Percentiles rank a stretch among this genome's conserved stretches.
Evolutionary conservation across 257 asterid genomes (phyloP).

Genomic region (Prunella vulgaris): DNA sequence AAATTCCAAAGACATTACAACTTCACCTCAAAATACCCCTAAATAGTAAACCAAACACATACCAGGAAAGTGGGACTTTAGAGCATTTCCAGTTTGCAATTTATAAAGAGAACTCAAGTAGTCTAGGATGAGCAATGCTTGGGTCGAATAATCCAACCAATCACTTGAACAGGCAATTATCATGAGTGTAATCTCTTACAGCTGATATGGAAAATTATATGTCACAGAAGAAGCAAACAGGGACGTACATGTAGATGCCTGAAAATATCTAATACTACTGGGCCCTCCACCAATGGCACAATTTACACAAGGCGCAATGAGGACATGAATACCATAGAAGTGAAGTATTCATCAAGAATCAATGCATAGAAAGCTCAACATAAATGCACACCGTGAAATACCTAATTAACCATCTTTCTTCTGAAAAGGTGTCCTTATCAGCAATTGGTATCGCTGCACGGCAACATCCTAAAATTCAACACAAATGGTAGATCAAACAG

Average conservation of each 20-base stretch:
- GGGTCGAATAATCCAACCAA: neutral
- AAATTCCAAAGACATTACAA: neutral
- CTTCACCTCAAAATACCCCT: neutral
- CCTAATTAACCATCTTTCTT: constrained; percentile 39
- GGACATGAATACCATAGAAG: neutral
- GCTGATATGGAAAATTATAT: constrained; percentile 5
- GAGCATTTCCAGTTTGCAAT: neutral
- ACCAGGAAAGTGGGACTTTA: neutral
- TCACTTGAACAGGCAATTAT: neutral
- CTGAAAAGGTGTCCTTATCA: constrained; percentile 25
- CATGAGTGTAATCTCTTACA: neutral
- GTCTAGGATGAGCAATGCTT: constrained; percentile 11
- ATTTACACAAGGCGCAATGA: neutral
- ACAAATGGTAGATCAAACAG: constrained; percentile 5
- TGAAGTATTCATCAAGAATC: neutral
- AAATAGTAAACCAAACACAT: neutral
- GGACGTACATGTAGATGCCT: constrained; percentile 1
- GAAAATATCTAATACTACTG: neutral
- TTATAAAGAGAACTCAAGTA: neutral
- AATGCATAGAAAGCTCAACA: constrained; percentile 14
- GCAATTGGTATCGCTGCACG: constrained; percentile 20
- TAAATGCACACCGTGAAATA: constrained; percentile 17
- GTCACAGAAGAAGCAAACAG: neutral
- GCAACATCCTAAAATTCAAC: constrained; percentile 36
- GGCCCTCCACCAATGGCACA: constrained; percentile 2